Evolutionary conservation across 148 eudicot species (phyloP), one percentile per base, ranked within the genome.

Genomic region (Camellia granthamiana): DNA sequence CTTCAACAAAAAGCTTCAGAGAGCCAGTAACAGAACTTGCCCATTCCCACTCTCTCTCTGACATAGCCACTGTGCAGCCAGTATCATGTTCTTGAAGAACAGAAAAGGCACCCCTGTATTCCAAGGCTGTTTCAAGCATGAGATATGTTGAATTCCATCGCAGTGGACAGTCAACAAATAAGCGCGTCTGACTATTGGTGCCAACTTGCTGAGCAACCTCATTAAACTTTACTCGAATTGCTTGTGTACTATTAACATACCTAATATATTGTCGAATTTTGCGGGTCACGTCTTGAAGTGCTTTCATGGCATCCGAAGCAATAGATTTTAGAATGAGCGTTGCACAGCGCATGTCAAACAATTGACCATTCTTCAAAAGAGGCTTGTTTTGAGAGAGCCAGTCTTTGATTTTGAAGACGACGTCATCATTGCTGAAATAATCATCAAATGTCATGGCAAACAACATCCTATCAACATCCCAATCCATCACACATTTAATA

Each of bases 1-100:
- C 87, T 77, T 95, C 97, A 77, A 89, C 90, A 79, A 93, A 84
- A 80, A 89, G 89, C 85, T 95, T 95, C 84, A 90, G 72, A 83
- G 83, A 92, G 54, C 89, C 83, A 74, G 88, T 78, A 76, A 90
- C 83, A 47, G 90, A 83, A 68, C 77, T 86, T 44, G 82, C 87
- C 90, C 89, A 84, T 79, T 95, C 97, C 98, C 98, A 95, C 80
- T 95, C 98, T 70, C 78, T 87, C 47, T 93, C 95, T 2, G 95
- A 86, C 47, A 90, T 77, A 81, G 80, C 77, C 59, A 76, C 49
- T 58, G 87, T 72, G 84, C 80, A 93, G 77, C 88, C 70, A 58
- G 95, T 76, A 82, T 91, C 97, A 5, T 95, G 91, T 70, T 93
- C 93, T 80, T 84, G 89, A 75, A 95, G 81, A 5, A 81, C 78